A percentile compares a stretch with the other conserved stretches of the same genome.
Conservation (phyloP, 352 stramenopile genomes). For the Blastocystis sp. region DNA sequence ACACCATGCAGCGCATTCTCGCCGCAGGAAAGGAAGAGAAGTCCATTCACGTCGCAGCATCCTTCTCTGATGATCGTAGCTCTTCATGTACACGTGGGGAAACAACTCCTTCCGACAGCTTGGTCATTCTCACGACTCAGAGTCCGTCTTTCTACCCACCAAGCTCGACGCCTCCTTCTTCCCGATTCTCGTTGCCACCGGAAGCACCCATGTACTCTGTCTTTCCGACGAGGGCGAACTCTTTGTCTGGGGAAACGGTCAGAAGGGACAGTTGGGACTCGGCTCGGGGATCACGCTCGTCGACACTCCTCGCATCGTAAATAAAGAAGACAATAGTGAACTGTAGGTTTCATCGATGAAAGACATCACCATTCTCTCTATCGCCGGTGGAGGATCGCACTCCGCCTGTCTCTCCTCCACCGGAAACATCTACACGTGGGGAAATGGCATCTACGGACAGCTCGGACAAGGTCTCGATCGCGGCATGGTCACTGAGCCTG, state of each 20-base stretch:
- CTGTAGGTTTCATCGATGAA: constrained; percentile 49
- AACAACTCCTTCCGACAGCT: constrained; percentile 3
- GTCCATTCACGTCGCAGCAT: neutral
- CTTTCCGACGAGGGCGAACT: constrained; percentile 42
- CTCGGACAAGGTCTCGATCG: constrained; percentile 62
- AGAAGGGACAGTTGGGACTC: neutral
- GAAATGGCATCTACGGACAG: constrained; percentile 67
- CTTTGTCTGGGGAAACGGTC: constrained; percentile 50
- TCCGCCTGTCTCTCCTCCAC: constrained; percentile 59
- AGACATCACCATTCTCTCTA: constrained; percentile 59
- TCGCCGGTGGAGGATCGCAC: constrained; percentile 65
- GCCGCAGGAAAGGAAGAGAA: neutral
- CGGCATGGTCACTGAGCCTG: constrained; percentile 57
- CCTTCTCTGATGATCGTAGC: neutral
- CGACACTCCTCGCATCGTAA: constrained; percentile 59
- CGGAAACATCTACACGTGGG: constrained; percentile 64
- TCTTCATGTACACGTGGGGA: neutral
- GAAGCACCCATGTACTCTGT: constrained; percentile 20
- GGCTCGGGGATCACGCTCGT: neutral
- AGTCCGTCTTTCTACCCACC: neutral
- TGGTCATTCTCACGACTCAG: neutral
- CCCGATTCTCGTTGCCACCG: neutral
- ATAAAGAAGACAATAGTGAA: constrained; percentile 3
- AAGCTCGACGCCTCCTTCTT: neutral
- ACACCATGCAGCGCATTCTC: neutral